Base-by-base conservation (phyloP, 768 basidiomycete genomes). In the Kwoniella dejecticola region DNA sequence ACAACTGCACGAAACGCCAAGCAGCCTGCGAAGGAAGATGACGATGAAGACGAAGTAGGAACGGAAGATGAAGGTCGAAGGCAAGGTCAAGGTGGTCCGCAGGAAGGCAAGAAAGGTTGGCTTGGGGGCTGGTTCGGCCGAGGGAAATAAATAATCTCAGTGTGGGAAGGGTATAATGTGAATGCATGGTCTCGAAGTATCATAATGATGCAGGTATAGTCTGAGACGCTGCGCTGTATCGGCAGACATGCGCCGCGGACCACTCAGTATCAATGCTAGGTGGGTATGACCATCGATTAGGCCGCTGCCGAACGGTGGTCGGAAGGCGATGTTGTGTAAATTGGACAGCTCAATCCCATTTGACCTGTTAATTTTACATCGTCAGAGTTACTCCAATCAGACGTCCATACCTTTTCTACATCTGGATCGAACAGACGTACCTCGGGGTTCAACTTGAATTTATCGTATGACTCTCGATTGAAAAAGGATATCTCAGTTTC, bases 401-500 rank as follows among this genome's bases (percentile, higher is more conserved):
- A n/a, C n/a, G n/a, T n/a, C n/a, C n/a, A n/a, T n/a, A n/a, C n/a
- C n/a, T n/a, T n/a, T n/a, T n/a, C n/a, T n/a, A n/a, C n/a, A n/a
- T n/a, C n/a, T n/a, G n/a, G n/a, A n/a, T n/a, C n/a, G n/a, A 42
- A 7, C 6, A 15, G 27, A 64, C 68, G 29, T 31, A 91, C 92
- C 82, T 88, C 85, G 13, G 95, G 96, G 76, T 95, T 83, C 46
- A 82, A 67, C 78, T 90, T 90, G 84, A 92, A 99, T 30, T 79
- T 80, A 29, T 90, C 86, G 69, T 98, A 98, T 17, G 84, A 80
- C 44, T 84, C 82, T 27, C 84, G 82, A 69, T 88, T 88, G 82
- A 98, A 98, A 79, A 95, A 88, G 75, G 90, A 93, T 64, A 94
- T 83, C 81, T 99, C 95, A 0, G 90, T 89, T 79, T 99, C 95